Evolutionary conservation across 306 rosid species (phyloP).

Genomic region (Cicer judaicum): DNA sequence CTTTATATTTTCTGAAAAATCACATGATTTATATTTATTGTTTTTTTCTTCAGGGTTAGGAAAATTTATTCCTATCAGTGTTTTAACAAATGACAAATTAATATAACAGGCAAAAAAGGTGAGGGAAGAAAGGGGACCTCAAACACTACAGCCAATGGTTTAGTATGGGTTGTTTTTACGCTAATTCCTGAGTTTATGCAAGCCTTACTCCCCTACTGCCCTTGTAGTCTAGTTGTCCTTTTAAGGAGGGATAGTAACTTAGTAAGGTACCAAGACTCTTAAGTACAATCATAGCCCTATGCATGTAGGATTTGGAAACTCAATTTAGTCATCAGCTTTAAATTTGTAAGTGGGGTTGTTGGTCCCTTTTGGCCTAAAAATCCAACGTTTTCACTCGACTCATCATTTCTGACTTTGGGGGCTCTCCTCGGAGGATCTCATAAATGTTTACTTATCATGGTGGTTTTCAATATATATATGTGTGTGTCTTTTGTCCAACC

Average conservation of each 20-base stretch:
- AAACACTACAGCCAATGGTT: constrained; percentile 42
- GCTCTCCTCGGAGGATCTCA: too few relatives aligned
- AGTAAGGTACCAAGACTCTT: constrained; percentile 30
- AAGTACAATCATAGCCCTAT: constrained; percentile 8
- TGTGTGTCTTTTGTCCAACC: background rate
- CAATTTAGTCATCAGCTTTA: background rate
- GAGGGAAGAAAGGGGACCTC: constrained; percentile 47
- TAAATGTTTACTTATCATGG: too few relatives aligned
- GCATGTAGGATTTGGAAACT: constrained; percentile 6
- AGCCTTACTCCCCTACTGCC: constrained; percentile 51
- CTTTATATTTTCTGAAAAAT: too few relatives aligned
- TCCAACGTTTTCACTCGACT: background rate
- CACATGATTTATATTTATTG: too few relatives aligned
- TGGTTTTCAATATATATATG: too few relatives aligned
- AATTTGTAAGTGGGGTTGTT: constrained; percentile 6
- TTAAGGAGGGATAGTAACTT: background rate
- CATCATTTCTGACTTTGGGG: background rate
- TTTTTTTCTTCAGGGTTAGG: too few relatives aligned
- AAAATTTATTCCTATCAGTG: too few relatives aligned
- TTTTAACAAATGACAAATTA: background rate
- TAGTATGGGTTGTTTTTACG: constrained; percentile 63
- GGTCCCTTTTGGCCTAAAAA: background rate
- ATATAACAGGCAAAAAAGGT: constrained; percentile 36
- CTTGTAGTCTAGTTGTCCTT: constrained; percentile 45
- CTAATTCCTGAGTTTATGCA: constrained; percentile 38